phyloP scores from a whole-genome alignment of 2,329 filamentous ascomycete genomes.

The Penicillium nordicum region DNA sequence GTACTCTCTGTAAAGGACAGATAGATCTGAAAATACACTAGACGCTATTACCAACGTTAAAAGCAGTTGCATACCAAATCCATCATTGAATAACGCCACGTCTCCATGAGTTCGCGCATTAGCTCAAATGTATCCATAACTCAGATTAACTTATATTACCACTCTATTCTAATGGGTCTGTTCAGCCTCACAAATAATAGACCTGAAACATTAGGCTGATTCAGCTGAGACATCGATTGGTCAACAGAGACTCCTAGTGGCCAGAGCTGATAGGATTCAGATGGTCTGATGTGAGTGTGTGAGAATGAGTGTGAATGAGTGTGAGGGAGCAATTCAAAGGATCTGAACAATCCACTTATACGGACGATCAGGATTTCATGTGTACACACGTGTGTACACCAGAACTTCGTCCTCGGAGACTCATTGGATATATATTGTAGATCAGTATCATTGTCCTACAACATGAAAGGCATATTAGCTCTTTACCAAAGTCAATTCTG shows the following conservation, averaged over 20 bases:
- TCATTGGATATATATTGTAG: not conserved
- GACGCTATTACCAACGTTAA: not conserved
- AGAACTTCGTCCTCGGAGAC: not conserved
- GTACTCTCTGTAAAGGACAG: not conserved
- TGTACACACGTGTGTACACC: not conserved
- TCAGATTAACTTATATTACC: not conserved
- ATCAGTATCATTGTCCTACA: not conserved
- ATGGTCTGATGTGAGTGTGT: not conserved
- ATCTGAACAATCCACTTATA: not conserved
- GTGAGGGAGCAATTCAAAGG: not conserved
- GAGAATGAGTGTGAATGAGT: no score
- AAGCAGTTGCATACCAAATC: not conserved
- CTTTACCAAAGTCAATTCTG: not conserved
- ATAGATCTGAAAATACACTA: not conserved
- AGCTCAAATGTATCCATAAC: not conserved
- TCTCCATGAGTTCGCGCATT: not conserved
- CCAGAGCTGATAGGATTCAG: not conserved
- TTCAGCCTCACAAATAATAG: not conserved
- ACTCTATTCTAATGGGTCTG: not conserved
- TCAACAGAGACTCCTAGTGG: not conserved
- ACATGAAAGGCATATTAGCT: not conserved
- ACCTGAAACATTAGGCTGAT: not conserved
- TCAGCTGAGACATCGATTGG: not conserved
- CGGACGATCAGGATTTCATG: not conserved
- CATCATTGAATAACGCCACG: not conserved